Evolutionary conservation across 768 basidiomycete species (phyloP).

Genomic region (Tremella yokohamensis): DNA sequence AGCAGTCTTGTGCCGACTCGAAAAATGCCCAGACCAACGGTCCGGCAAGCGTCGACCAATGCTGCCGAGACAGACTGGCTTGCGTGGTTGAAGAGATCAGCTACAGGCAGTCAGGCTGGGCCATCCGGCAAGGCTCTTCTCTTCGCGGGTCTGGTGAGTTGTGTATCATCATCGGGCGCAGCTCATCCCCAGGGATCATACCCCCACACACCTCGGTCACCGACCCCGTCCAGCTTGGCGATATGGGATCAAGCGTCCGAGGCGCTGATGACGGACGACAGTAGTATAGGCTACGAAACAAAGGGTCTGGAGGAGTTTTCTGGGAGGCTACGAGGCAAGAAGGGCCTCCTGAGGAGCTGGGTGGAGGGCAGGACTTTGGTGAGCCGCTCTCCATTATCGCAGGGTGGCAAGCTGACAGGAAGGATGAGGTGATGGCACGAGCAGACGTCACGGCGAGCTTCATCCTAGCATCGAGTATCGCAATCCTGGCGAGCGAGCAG

Average conservation of each 20-base stretch:
- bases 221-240: constrained; percentile 35
- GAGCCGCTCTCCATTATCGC: constrained; percentile 7
- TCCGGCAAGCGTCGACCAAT: constrained; percentile 27
- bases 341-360: constrained; percentile 45
- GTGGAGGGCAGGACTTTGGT: constrained; percentile 44
- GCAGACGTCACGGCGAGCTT: constrained; percentile 47
- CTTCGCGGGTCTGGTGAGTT: constrained; percentile 45
- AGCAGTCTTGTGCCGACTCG: background rate
- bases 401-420: constrained; percentile 3
- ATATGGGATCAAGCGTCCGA: constrained; percentile 47
- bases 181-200: constrained; percentile 39
- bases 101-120: constrained; percentile 4
- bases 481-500: constrained; percentile 45
- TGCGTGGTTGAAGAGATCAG: constrained; percentile 30
- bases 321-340: constrained; percentile 17
- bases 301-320: constrained; percentile 41
- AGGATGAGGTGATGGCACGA: constrained; percentile 45
- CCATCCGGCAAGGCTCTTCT: constrained; percentile 32
- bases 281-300: constrained; percentile 39
- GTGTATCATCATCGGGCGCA: too few species aligned
- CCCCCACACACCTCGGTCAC: constrained; percentile 45
- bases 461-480: constrained; percentile 45
- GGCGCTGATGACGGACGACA: constrained; percentile 40
- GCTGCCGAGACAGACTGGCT: constrained; percentile 33
- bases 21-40: background rate